Conservation (phyloP, 2,329 filamentous ascomycete species). For the Verticillium longisporum region DNA sequence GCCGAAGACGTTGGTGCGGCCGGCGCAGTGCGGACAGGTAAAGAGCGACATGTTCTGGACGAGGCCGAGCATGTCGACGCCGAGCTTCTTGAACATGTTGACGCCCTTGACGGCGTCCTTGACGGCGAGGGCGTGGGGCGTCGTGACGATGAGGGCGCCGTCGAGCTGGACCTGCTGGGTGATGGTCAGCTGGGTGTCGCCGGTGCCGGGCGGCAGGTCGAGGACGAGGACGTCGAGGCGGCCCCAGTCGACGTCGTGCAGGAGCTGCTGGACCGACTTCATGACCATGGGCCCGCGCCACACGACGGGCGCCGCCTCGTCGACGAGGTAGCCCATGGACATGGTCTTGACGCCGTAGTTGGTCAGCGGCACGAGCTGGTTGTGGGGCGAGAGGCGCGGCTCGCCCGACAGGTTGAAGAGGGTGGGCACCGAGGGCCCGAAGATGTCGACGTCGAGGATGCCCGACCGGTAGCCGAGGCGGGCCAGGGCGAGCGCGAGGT, state of each 20-base stretch:
- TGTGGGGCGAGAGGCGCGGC: slow-evolving; percentile 68
- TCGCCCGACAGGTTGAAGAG: slow-evolving; percentile 76
- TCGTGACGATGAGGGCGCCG: slow-evolving; percentile 84
- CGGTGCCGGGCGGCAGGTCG: slow-evolving; percentile 89
- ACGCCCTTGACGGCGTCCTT: slow-evolving; percentile 90
- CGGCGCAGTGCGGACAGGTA: slow-evolving; percentile 68
- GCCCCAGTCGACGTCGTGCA: slow-evolving; percentile 94
- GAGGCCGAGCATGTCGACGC: slow-evolving; percentile 75
- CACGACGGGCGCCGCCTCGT: slow-evolving; percentile 73
- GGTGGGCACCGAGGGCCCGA: slow-evolving; percentile 90
- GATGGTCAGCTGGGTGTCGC: slow-evolving; percentile 94
- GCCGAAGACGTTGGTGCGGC: slow-evolving; percentile 71
- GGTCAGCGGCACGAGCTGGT: slow-evolving; percentile 77
- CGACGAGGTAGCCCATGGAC: slow-evolving; percentile 95
- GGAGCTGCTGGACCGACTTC: slow-evolving; percentile 90
- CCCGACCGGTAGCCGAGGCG: slow-evolving; percentile 74
- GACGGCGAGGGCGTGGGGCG: slow-evolving; percentile 86
- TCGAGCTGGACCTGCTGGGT: slow-evolving; percentile 89
- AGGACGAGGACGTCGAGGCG: slow-evolving; percentile 76
- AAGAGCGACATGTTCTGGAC: slow-evolving; percentile 91
- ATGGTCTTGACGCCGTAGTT: slow-evolving; percentile 97
- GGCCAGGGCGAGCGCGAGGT: slow-evolving; percentile 82
- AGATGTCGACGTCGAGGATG: slow-evolving; percentile 93
- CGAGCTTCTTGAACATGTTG: slow-evolving; percentile 83
- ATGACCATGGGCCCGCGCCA: slow-evolving; percentile 98